phyloP scores from a whole-genome alignment of 768 basidiomycete genomes.

The Rickenella mellea region DNA sequence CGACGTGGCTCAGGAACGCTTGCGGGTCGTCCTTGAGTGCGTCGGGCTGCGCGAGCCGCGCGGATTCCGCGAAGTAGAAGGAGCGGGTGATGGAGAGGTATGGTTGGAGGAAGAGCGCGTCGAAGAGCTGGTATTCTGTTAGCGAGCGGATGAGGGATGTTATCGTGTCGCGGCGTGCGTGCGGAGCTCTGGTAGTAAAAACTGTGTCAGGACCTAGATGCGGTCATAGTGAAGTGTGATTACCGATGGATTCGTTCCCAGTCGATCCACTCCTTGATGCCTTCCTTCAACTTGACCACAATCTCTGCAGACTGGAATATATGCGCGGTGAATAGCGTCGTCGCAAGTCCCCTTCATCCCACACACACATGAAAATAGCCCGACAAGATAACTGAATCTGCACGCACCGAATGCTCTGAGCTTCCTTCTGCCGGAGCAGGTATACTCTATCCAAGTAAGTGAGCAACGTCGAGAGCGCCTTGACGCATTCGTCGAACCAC shows the following conservation, averaged over 20 bases:
- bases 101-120: conserved; percentile 42
- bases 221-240: neutral
- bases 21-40: conserved; percentile 32
- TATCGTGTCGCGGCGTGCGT: conserved; percentile 32
- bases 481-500: conserved; percentile 61
- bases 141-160: conserved; percentile 47
- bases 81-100: conserved; percentile 39
- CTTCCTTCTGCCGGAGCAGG: conserved; percentile 29
- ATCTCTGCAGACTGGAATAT: conserved; percentile 44
- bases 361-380: neutral
- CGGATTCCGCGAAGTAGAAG: conserved; percentile 49
- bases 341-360: conserved; percentile 44
- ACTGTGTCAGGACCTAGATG: neutral
- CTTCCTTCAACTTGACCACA: conserved; percentile 30
- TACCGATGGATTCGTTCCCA: conserved; percentile 43
- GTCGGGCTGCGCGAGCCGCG: conserved; percentile 23
- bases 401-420: conserved; percentile 37
- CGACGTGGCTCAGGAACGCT: conserved; percentile 43
- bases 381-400: neutral
- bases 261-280: conserved; percentile 41
- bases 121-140: conserved; percentile 46
- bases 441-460: conserved; percentile 68
- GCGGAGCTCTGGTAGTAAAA: conserved; percentile 21
- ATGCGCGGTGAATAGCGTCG: conserved; percentile 36
- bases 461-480: conserved; percentile 17